Evolutionary conservation across 2,329 filamentous ascomycete genomes (phyloP), one percentile per base, ranked within the genome.

Genomic region (Verticillium albo-atrum): DNA sequence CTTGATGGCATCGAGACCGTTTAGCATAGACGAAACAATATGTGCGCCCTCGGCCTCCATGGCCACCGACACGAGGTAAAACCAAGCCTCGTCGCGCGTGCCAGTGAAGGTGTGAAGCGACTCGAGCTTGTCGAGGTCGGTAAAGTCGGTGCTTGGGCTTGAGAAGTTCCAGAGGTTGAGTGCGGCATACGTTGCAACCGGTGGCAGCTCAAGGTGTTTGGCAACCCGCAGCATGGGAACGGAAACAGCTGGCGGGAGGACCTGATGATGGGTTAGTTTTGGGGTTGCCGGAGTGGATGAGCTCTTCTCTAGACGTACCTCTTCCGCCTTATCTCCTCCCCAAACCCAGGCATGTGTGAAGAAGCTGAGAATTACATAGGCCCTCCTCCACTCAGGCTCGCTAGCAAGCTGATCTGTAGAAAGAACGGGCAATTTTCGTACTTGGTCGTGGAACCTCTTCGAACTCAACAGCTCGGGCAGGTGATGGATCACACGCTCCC

Each of bases 71-170:
- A 97, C 83, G 37, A 95, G 80, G 66, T 93, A 93, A 75, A 98
- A 98, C 94, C 94, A 97, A 67, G 92, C 92, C 74, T 98, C 94
- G 65, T 96, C 92, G 56, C 89, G 76, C 7, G 91, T 95, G 27
- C 92, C 93, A 4, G 92, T 97, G 68, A 97, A 95, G 14, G 93
- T 96, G 68, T 89, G 83, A 10, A 93, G 80, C 0, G 88, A 89
- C 23, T 82, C 79, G 12, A 97, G 79, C 56, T 89, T 86, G 60
- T 91, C 84, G 10, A 94, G 77, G 60, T 85, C 78, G 64, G 87
- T 83, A 28, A 89, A 84, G 55, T 87, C 82, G 1, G 66, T 52
- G 2, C 73, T 70, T 0, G 66, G 62, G 42, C 89, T 86, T 62
- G 84, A 81, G 75, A 90, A 97, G 75, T 98, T 98, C 93, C 93